Evolutionary conservation across 192 early-diverging fungal species (phyloP).

Genomic region (Podila minutissima): DNA sequence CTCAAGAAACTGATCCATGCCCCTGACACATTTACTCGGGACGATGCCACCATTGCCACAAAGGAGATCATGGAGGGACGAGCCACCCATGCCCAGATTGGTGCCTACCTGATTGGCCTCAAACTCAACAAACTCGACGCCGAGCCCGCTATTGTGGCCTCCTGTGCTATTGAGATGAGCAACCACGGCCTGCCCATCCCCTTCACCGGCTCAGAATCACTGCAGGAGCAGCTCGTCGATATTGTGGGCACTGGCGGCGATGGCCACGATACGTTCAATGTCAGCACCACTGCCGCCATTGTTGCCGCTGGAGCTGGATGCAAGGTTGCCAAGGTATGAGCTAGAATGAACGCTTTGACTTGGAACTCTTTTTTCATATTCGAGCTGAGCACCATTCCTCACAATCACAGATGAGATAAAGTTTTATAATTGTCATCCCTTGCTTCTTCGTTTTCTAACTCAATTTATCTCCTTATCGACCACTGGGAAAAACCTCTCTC

Average conservation of each 20-base stretch:
- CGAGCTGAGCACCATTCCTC: neutral
- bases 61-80: constrained; percentile 81
- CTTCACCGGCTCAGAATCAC: constrained; percentile 56
- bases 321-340: constrained; percentile 86
- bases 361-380: neutral
- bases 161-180: constrained; percentile 79
- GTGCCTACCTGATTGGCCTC: constrained; percentile 86
- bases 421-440: too few species aligned
- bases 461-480: too few species aligned
- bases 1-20: constrained; percentile 72
- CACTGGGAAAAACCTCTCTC: neutral
- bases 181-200: constrained; percentile 69
- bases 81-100: constrained; percentile 86
- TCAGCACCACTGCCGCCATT: constrained; percentile 90
- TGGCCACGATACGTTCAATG: constrained; percentile 97
- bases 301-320: constrained; percentile 93
- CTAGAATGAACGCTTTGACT: too few species aligned
- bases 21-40: constrained; percentile 69
- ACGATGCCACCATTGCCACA: constrained; percentile 67
- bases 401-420: neutral
- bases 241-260: constrained; percentile 99
- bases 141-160: constrained; percentile 82
- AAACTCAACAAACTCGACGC: constrained; percentile 75
- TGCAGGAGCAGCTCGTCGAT: constrained; percentile 72
- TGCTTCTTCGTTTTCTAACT: too few species aligned